These are phyloP conservation scores for Russula virescens DNA, from an alignment of 768 basidiomycete genomes.

Conservation along the genomic window DNA sequence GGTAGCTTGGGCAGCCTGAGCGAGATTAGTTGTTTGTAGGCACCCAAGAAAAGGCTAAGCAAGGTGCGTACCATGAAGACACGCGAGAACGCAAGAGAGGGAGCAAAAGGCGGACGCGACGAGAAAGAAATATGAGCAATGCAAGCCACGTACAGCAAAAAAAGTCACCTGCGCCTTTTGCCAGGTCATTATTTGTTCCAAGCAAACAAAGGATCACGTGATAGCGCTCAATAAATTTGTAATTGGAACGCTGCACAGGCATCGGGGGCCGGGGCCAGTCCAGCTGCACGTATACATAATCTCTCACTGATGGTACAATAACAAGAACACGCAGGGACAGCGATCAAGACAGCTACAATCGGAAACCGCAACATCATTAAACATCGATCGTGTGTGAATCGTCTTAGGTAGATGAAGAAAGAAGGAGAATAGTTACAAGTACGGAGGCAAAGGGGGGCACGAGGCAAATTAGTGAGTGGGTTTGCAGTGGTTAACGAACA, in stretches of 20 bases:
- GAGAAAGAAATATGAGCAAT: neutral
- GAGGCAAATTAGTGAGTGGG: neutral
- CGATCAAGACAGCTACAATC: slow-evolving; percentile 1
- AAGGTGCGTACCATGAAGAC: neutral
- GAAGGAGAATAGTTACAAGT: neutral
- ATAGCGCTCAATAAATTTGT: neutral
- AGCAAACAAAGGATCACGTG: slow-evolving; percentile 10
- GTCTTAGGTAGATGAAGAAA: neutral
- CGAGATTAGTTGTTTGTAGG: neutral
- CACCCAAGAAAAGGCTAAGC: too few species aligned
- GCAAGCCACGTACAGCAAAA: neutral
- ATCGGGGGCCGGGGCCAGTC: too few species aligned
- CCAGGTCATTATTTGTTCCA: neutral
- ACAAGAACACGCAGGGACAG: neutral
- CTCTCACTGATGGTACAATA: neutral
- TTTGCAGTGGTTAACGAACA: neutral
- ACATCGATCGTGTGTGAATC: neutral
- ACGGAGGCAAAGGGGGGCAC: neutral
- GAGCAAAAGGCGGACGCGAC: neutral
- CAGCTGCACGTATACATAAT: neutral
- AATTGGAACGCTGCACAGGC: neutral
- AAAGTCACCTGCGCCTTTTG: neutral
- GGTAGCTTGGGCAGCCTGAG: slow-evolving; percentile 69
- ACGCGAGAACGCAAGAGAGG: neutral
- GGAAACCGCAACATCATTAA: neutral